Evolutionary conservation across 2,329 filamentous ascomycete genomes (phyloP).

Genomic region (Penicillium fuscoglaucum): DNA sequence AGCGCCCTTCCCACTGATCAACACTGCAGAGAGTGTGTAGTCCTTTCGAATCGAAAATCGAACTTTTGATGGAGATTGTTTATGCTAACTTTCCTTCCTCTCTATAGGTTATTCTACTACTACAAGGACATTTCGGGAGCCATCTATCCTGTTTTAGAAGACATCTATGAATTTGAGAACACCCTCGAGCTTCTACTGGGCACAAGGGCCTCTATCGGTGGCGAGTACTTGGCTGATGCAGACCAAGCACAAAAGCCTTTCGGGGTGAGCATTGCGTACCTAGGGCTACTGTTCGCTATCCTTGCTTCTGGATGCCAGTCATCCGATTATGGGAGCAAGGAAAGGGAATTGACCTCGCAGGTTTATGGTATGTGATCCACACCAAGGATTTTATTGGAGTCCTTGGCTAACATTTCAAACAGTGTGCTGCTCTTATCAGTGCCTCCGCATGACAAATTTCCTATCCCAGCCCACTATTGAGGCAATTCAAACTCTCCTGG

Average conservation of each 20-base stretch:
- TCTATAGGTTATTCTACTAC: constrained; percentile 53
- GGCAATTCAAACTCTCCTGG: constrained; percentile 61
- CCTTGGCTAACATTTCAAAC: constrained; percentile 27
- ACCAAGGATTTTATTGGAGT: not conserved
- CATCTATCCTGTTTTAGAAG: constrained; percentile 62
- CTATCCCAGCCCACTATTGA: constrained; percentile 62
- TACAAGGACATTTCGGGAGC: constrained; percentile 61
- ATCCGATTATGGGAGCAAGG: constrained; percentile 57
- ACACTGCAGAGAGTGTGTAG: constrained; percentile 54
- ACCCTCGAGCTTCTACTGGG: constrained; percentile 56
- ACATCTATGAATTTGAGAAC: constrained; percentile 56
- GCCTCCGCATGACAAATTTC: constrained; percentile 64
- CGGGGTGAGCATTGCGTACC: constrained; percentile 59
- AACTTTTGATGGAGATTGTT: no score
- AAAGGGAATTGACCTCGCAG: constrained; percentile 63
- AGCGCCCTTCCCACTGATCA: constrained; percentile 60
- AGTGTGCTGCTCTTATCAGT: constrained; percentile 67
- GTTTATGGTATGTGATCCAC: constrained; percentile 54
- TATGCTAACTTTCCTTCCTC: constrained; percentile 8
- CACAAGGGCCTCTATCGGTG: constrained; percentile 49
- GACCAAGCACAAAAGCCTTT: constrained; percentile 58
- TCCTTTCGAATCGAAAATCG: not conserved
- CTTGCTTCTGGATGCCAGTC: constrained; percentile 64
- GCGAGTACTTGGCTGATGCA: constrained; percentile 43
- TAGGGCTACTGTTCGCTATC: constrained; percentile 62